Conservation (phyloP, 2,329 filamentous ascomycete species). For the Xylaria sp. region DNA sequence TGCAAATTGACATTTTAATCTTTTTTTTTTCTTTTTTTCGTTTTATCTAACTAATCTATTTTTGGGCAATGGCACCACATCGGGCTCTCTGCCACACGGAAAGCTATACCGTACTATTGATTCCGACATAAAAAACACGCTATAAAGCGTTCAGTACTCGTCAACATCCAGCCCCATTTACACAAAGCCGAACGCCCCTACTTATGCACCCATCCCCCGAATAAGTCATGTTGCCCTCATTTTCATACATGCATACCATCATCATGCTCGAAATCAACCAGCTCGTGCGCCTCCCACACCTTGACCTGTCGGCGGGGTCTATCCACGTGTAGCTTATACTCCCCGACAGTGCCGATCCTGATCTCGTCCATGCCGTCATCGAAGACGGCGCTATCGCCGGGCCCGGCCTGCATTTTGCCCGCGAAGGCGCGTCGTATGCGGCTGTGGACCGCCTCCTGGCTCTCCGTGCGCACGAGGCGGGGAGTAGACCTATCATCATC, state of each 20-base stretch:
- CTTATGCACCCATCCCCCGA: neutral
- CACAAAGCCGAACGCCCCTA: no score
- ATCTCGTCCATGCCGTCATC: neutral
- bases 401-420: neutral
- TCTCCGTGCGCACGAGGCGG: constrained; percentile 26
- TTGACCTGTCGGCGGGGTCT: neutral
- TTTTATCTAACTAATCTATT: neutral
- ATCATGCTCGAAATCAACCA: neutral
- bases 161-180: no score
- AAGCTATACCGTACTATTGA: constrained; percentile 2
- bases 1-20: no score
- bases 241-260: neutral
- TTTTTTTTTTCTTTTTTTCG: neutral
- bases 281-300: constrained; percentile 7
- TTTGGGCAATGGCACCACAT: neutral
- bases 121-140: neutral
- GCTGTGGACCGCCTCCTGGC: constrained; percentile 18
- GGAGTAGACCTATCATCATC: no score
- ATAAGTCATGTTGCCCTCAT: neutral
- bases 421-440: constrained; percentile 20
- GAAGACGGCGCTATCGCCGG: constrained; percentile 7
- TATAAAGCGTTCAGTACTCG: neutral
- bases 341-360: neutral
- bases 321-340: neutral
- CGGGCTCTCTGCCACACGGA: neutral